Conservation (phyloP, 2,329 filamentous ascomycete species). For the Stachybotrys elegans region DNA sequence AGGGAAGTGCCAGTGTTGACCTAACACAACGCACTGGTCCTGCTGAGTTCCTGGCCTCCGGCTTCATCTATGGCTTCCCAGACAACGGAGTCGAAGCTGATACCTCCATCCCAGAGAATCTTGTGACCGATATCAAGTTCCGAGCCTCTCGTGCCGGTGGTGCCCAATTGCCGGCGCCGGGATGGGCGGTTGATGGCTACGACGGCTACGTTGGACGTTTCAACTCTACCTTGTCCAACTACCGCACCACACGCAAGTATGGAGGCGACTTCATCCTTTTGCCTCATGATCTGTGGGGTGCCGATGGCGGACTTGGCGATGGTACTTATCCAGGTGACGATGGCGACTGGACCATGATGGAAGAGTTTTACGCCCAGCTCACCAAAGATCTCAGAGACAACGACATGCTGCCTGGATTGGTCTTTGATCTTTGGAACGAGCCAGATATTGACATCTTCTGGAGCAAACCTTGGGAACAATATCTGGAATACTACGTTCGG, state of each 20-base stretch:
- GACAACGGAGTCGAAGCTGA: slow-evolving; percentile 7
- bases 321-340: slow-evolving; percentile 42
- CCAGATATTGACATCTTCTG: slow-evolving; percentile 31
- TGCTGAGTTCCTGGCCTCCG: slow-evolving; percentile 5
- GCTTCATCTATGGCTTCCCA: slow-evolving; percentile 10
- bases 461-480: slow-evolving; percentile 11
- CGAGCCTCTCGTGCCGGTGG: slow-evolving; percentile 8
- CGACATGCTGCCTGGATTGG: slow-evolving; percentile 28
- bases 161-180: slow-evolving; percentile 6
- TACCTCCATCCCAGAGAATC: slow-evolving; percentile 7
- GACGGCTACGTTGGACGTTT: slow-evolving; percentile 8
- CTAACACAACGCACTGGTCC: background rate
- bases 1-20: slow-evolving; percentile 1
- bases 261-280: slow-evolving; percentile 40
- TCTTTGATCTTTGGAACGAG: slow-evolving; percentile 51
- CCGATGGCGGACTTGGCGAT: slow-evolving; percentile 34
- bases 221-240: slow-evolving; percentile 9
- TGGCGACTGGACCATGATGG: slow-evolving; percentile 40
- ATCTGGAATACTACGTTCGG: slow-evolving; percentile 11
- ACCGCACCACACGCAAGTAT: slow-evolving; percentile 19
- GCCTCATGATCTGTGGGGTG: slow-evolving; percentile 42
- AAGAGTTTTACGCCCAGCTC: slow-evolving; percentile 34
- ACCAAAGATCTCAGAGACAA: slow-evolving; percentile 32
- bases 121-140: slow-evolving; percentile 6
- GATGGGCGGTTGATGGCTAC: slow-evolving; percentile 4